Base-by-base conservation (phyloP, 1,284 basidiomycete species). In the Ceratobasidium sp. region DNA sequence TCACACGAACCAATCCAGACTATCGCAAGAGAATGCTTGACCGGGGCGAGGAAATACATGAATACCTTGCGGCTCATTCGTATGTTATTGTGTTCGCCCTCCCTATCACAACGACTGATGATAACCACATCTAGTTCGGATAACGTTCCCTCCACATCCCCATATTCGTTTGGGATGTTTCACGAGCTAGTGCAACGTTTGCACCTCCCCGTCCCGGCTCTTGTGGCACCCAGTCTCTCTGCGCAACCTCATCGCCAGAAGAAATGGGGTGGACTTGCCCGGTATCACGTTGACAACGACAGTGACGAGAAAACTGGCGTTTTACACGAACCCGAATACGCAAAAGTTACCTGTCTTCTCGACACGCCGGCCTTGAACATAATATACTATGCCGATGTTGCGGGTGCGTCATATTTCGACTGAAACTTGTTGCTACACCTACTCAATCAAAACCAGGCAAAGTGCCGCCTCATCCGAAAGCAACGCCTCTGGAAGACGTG, bases 281-380 rank as follows among this genome's bases (percentile, higher is more conserved):
- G 84, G 1, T 86, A 85, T 74, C 78, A 83, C 9, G 75, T 79
- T 22, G 77, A 80, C 2, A 78, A 79, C 51, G 78, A 78, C 7
- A 79, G 78, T 34, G 77, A 56, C 24, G 76, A 64, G 75, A 74
- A 22, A 64, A 62, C 27, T 65, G 66, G 22, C 31, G 77, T 43
- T 61, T 76, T 62, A 6, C 78, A 83, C 64, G 82, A 82, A 46
- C 76, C 79, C 34, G 94, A 98, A 81, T 98, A 98, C 81, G 96
- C 93, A 27, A 90, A 95, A 64, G 92, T 95, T 76, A 89, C 91
- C 48, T 92, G 89, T 65, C 85, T 98, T 24, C 80, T 98, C n/a
- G 91, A 94, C 76, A 88, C 93, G 0, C 89, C 89, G 0, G 77
- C 84, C 19, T 79, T 98, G 37, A 93, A 96, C 74, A 79, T 97